phyloP scores from a whole-genome alignment of 805 yeast genomes.

The Metschnikowia kunwiensis region DNA sequence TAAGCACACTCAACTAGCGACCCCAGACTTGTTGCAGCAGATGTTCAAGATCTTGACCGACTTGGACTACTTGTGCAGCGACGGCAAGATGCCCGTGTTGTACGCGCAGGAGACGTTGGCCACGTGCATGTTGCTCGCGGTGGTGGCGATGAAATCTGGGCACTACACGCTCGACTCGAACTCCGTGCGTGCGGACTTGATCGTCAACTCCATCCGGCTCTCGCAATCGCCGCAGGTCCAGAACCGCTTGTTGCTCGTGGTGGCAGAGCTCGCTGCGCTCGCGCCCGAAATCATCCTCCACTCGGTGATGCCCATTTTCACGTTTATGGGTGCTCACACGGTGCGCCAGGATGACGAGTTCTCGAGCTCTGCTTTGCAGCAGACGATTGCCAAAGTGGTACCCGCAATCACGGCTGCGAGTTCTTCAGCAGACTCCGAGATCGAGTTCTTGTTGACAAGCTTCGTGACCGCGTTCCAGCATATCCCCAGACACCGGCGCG shows the following conservation, averaged over 20 bases:
- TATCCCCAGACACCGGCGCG: constrained; percentile 95
- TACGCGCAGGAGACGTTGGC: constrained; percentile 91
- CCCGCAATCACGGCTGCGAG: constrained; percentile 71
- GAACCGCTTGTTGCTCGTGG: constrained; percentile 77
- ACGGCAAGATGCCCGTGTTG: constrained; percentile 85
- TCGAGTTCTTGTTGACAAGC: constrained; percentile 80
- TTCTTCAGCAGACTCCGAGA: constrained; percentile 51
- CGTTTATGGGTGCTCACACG: constrained; percentile 98
- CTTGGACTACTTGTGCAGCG: constrained; percentile 80
- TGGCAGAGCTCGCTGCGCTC: constrained; percentile 81
- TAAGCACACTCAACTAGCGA: constrained; percentile 29
- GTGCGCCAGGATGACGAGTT: constrained; percentile 95
- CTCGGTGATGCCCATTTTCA: constrained; percentile 98
- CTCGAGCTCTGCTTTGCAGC: constrained; percentile 87
- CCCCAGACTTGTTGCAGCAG: constrained; percentile 47
- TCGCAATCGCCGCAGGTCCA: constrained; percentile 94
- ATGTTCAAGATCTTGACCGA: constrained; percentile 66
- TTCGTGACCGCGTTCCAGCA: constrained; percentile 94
- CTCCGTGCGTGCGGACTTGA: constrained; percentile 79
- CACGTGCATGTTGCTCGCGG: constrained; percentile 72
- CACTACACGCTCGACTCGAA: constrained; percentile 51
- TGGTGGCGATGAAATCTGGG: constrained; percentile 49
- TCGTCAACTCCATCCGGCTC: constrained; percentile 86
- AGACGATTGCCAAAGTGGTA: constrained; percentile 82
- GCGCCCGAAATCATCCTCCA: constrained; percentile 91